These are phyloP conservation scores for Paramecium pentaurelia DNA, from an alignment of 73 alveolate genomes.

Conservation along the genomic window DNA sequence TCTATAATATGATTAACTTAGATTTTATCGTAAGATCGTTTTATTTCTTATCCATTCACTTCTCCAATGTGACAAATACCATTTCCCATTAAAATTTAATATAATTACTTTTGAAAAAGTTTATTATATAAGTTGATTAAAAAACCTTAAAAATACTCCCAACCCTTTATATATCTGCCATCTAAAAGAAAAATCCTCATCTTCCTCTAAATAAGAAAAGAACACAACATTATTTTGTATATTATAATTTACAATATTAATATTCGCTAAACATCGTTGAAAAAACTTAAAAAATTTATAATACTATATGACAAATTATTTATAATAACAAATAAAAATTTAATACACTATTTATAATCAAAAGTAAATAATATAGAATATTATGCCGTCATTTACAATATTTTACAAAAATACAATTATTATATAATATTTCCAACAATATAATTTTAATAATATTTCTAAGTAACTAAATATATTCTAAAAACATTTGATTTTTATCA, in stretches of 20 bases:
- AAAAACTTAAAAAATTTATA: background rate
- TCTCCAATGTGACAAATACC: constrained; percentile 7
- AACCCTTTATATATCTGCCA: background rate
- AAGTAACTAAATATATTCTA: too few relatives aligned
- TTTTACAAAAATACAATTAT: too few relatives aligned
- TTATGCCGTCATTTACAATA: background rate
- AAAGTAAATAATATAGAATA: too few relatives aligned
- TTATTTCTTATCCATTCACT: background rate
- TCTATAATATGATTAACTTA: background rate
- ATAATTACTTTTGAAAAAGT: background rate
- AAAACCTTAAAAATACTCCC: background rate
- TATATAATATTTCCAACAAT: too few relatives aligned
- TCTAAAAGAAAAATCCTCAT: background rate
- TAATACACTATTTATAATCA: background rate
- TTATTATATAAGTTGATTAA: background rate
- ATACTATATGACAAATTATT: background rate
- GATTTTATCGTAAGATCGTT: background rate
- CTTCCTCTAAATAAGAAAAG: too few relatives aligned
- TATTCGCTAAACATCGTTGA: background rate
- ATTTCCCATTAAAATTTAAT: constrained; percentile 6
- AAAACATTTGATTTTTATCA: too few relatives aligned
- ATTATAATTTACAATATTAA: background rate
- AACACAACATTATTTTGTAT: background rate
- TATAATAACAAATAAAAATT: too few relatives aligned
- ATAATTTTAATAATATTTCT: too few relatives aligned